phyloP scores from a whole-genome alignment of 768 basidiomycete genomes.

The Infundibulicybe gibba region DNA sequence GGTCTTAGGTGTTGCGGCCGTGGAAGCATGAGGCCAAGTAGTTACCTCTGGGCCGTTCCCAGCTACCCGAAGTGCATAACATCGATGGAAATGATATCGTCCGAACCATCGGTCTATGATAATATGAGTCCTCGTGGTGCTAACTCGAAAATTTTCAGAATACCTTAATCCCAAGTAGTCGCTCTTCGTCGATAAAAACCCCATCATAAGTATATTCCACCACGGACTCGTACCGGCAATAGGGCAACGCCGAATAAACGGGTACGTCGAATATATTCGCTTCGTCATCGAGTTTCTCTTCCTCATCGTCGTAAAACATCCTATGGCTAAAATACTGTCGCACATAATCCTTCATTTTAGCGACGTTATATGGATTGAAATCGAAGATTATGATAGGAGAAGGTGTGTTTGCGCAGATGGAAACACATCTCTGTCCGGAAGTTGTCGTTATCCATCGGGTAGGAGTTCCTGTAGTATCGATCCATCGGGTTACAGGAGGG shows the following conservation, averaged over 20 bases:
- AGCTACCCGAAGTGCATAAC: not conserved
- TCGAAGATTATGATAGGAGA: not conserved
- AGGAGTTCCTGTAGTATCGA: slow-evolving; percentile 20
- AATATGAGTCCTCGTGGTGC: not conserved
- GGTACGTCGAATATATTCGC: not conserved
- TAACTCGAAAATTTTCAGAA: not conserved
- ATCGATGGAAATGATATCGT: not conserved
- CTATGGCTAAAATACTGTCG: not conserved
- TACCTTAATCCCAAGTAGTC: not conserved
- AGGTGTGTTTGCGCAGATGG: slow-evolving; percentile 10
- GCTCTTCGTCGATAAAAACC: not conserved
- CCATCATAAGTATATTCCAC: not conserved
- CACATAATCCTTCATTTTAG: not conserved
- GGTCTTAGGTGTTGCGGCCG: no score
- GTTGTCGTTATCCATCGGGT: slow-evolving; percentile 38
- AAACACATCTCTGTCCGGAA: slow-evolving; percentile 27
- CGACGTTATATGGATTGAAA: not conserved
- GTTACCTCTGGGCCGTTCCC: no score
- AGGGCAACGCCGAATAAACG: not conserved
- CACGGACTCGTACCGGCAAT: not conserved
- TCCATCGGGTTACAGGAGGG: slow-evolving; percentile 27
- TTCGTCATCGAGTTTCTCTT: not conserved
- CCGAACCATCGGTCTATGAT: not conserved
- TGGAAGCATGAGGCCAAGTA: no score
- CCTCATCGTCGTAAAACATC: not conserved